Evolutionary conservation across 495 filamentous ascomycete genomes (phyloP).

Genomic region (Xylaria nigripes): DNA sequence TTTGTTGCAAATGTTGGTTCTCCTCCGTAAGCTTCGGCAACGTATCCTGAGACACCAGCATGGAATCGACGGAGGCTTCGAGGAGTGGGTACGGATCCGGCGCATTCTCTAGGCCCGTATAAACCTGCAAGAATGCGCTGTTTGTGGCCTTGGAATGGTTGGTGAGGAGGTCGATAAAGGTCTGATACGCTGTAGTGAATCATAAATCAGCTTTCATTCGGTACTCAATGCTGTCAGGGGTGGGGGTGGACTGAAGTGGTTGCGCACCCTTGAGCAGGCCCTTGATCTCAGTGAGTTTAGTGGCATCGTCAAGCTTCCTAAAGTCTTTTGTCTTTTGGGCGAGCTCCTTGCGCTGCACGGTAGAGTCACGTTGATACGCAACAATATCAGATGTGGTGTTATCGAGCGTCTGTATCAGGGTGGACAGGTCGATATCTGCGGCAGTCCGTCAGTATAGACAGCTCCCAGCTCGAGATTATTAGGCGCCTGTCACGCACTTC

Average conservation of each 20-base stretch:
- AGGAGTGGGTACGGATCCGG: slow-evolving; percentile 95
- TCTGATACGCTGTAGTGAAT: slow-evolving; percentile 71
- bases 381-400: slow-evolving; percentile 89
- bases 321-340: slow-evolving; percentile 99
- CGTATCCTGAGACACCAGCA: slow-evolving; percentile 83
- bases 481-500: slow-evolving; percentile 52
- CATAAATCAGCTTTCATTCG: background rate
- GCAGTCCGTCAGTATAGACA: slow-evolving; percentile 24
- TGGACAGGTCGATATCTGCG: slow-evolving; percentile 79
- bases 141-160: slow-evolving; percentile 90
- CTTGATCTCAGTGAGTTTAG: slow-evolving; percentile 82
- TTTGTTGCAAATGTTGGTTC: slow-evolving; percentile 75
- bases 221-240: background rate
- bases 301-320: slow-evolving; percentile 84
- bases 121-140: slow-evolving; percentile 82
- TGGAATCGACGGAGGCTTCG: slow-evolving; percentile 90
- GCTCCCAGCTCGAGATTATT: slow-evolving; percentile 2
- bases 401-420: slow-evolving; percentile 80
- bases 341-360: slow-evolving; percentile 90
- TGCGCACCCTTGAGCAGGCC: slow-evolving; percentile 69
- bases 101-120: slow-evolving; percentile 87
- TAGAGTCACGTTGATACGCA: slow-evolving; percentile 78
- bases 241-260: background rate
- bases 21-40: slow-evolving; percentile 79
- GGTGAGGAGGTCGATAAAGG: slow-evolving; percentile 91